Evolutionary conservation across 1,284 basidiomycete species (phyloP), one percentile per base, ranked within the genome.

Genomic region (Leccinum variabile): DNA sequence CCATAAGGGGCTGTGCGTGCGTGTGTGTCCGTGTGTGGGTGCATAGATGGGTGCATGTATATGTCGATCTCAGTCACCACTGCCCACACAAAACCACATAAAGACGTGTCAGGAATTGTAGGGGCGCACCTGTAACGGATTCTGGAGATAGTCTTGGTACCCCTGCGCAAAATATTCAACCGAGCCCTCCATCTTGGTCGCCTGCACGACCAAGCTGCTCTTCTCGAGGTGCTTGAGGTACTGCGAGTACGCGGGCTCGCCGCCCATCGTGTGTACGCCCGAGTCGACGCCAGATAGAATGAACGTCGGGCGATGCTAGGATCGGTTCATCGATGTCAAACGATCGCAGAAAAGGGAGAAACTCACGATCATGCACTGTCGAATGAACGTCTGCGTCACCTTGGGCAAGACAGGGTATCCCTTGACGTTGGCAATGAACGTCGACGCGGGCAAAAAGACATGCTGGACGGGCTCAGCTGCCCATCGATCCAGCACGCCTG

Each of bases 321-420:
- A 60, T 37, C 41, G 35, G 53, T 32, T 18, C 16, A 65, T 67
- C 56, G 66, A 46, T 59, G 52, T 30, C 61, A 61, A 63, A 57
- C 5, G 64, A 67, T 65, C 55, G 57, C 54, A 8, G 35, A 66
- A 39, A 37, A 41, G 16, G 64, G 67, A 44, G 61, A n/a, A 50
- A 77, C 85, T 73, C 72, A 90, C 94, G 79, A 92, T 90, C 84
- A 95, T 91, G 77, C 91, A 88, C 66, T 93, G 88, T 63, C 91
- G 88, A 58, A 97, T 84, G 78, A 98, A 97, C 0, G 84, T 83
- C 71, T 98, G 96, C 5, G 92, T 91, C 14, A 88, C 88, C 78
- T 98, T 99, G 18, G 92, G 92, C 14, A 99, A 83, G 1, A 99
- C 97, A 0, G 97, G 97, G 75, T 97, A 99, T 3, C 95, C 97